Percentiles rank a stretch among this genome's conserved stretches.
Evolutionary conservation across 768 basidiomycete genomes (phyloP).

Genomic region (Macrolepiota albuminosa): DNA sequence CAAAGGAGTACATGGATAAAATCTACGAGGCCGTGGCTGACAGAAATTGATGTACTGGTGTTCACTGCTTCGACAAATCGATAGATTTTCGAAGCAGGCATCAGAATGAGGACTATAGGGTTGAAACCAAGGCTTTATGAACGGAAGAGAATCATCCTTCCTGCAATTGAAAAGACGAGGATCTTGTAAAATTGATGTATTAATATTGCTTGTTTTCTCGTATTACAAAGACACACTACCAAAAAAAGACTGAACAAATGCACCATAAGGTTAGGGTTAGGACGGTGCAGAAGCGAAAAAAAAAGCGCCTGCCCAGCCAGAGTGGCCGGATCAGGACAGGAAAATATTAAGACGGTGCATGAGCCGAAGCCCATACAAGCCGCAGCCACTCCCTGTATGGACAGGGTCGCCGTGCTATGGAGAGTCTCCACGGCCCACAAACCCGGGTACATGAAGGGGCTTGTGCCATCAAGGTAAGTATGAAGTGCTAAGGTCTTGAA

Average conservation of each 20-base stretch:
- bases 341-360: constrained; percentile 66
- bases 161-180: too few relatives aligned
- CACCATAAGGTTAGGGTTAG: constrained; percentile 8
- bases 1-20: neutral
- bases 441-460: constrained; percentile 50
- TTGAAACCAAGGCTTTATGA: neutral
- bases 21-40: neutral
- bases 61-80: too few relatives aligned
- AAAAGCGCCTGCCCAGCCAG: constrained; percentile 37
- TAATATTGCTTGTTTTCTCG: too few relatives aligned
- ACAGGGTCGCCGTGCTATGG: constrained; percentile 74
- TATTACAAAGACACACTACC: neutral
- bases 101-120: too few relatives aligned
- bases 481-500: constrained; percentile 23
- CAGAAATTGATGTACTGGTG: neutral
- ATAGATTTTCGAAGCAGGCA: too few relatives aligned
- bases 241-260: neutral
- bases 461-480: constrained; percentile 67
- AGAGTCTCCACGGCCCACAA: constrained; percentile 53
- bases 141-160: neutral
- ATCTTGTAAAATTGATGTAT: too few relatives aligned
- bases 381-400: constrained; percentile 50
- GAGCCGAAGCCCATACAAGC: constrained; percentile 60
- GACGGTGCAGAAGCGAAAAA: constrained; percentile 17
- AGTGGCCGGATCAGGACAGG: constrained; percentile 53